Percentiles rank a stretch among this genome's conserved stretches.
Evolutionary conservation across 2,329 filamentous ascomycete genomes (phyloP).

Genomic region (Hymenotorrendiella dingleyae): DNA sequence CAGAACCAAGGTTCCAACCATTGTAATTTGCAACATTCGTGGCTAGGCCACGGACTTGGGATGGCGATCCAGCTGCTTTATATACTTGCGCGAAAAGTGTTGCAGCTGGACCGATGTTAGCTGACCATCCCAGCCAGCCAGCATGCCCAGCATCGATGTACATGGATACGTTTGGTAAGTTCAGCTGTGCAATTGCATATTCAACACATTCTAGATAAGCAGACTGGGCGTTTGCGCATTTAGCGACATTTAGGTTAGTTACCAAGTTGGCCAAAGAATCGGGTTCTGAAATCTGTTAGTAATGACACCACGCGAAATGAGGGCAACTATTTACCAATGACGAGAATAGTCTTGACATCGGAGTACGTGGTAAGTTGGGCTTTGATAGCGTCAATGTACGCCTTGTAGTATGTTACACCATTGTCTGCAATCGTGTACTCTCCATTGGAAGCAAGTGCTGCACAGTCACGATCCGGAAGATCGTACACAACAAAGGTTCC

Average conservation of each 20-base stretch:
- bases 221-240: conserved; percentile 47
- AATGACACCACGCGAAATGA: no score
- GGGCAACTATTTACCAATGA: conserved; percentile 45
- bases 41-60: conserved; percentile 44
- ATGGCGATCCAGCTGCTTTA: conserved; percentile 39
- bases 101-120: conserved; percentile 48
- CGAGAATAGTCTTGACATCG: conserved; percentile 41
- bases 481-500: conserved; percentile 56
- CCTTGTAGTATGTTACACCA: conserved; percentile 43
- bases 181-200: conserved; percentile 50
- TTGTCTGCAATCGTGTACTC: conserved; percentile 50
- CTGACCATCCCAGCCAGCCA: conserved; percentile 59
- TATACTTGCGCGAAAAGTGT: conserved; percentile 42
- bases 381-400: conserved; percentile 50
- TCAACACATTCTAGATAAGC: conserved; percentile 50
- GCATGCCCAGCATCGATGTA: conserved; percentile 60
- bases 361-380: conserved; percentile 47
- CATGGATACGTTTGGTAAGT: conserved; percentile 56
- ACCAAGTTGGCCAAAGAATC: conserved; percentile 58
- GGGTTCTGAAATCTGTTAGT: conserved; percentile 39
- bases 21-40: conserved; percentile 58
- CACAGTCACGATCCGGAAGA: conserved; percentile 57
- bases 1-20: conserved; percentile 40
- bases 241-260: conserved; percentile 49
- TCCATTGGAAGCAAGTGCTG: conserved; percentile 57